These are phyloP conservation scores for Teunomyces panamensis DNA, from an alignment of 805 yeast genomes.

Conservation along the genomic window DNA sequence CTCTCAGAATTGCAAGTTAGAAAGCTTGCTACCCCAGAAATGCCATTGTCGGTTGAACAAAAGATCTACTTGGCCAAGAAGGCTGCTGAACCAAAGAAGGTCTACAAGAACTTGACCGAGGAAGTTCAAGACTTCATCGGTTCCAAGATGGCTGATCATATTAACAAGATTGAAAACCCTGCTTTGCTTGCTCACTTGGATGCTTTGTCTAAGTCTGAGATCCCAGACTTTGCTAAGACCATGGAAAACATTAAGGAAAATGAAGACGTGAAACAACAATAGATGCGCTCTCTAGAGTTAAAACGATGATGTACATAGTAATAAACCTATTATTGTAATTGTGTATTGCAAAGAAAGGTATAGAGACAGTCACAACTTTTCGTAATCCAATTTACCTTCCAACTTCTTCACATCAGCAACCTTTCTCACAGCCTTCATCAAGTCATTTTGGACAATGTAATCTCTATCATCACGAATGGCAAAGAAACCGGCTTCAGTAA, in stretches of 20 bases:
- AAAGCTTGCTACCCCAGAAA: slow-evolving; percentile 62
- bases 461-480: slow-evolving; percentile 98
- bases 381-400: slow-evolving; percentile 94
- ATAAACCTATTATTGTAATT: slow-evolving; percentile 3
- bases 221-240: slow-evolving; percentile 32
- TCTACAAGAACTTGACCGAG: slow-evolving; percentile 39
- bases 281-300: not conserved
- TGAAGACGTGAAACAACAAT: slow-evolving; percentile 1
- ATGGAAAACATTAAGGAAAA: slow-evolving; percentile 14
- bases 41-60: slow-evolving; percentile 71
- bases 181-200: slow-evolving; percentile 39
- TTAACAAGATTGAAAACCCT: slow-evolving; percentile 33
- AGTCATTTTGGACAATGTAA: slow-evolving; percentile 85
- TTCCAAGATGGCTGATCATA: slow-evolving; percentile 41
- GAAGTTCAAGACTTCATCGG: slow-evolving; percentile 59
- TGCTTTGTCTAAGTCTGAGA: slow-evolving; percentile 26
- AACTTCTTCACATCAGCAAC: slow-evolving; percentile 95
- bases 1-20: slow-evolving; percentile 62
- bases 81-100: slow-evolving; percentile 32
- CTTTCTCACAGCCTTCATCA: slow-evolving; percentile 97
- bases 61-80: slow-evolving; percentile 56
- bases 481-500: slow-evolving; percentile 98
- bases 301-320: not conserved
- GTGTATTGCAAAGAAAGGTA: not conserved
- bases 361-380: slow-evolving; percentile 57